phyloP scores from a whole-genome alignment of 495 filamentous ascomycete species.

The Oleoguttula mirabilis region DNA sequence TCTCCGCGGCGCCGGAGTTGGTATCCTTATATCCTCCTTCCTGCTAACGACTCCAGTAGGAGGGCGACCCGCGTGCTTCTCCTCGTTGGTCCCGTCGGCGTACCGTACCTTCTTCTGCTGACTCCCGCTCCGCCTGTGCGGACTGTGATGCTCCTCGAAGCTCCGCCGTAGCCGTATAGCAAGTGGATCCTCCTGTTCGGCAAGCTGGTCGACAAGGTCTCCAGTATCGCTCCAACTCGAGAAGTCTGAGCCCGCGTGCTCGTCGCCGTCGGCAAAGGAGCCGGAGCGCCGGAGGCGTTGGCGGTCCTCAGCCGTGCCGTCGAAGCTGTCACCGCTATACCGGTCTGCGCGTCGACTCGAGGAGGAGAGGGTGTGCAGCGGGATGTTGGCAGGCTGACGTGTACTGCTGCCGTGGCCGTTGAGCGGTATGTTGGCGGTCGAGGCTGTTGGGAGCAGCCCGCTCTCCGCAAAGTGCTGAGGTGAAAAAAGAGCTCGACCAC shows the following conservation, averaged over 20 bases:
- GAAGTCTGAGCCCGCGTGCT: slow-evolving; percentile 58
- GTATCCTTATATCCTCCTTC: slow-evolving; percentile 73
- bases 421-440: slow-evolving; percentile 45
- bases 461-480: too few relatives aligned
- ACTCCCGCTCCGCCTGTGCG: slow-evolving; percentile 4
- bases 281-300: slow-evolving; percentile 30
- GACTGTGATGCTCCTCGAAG: not conserved
- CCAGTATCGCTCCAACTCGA: slow-evolving; percentile 86
- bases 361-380: slow-evolving; percentile 42
- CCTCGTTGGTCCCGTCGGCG: slow-evolving; percentile 22
- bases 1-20: slow-evolving; percentile 49
- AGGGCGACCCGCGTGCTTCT: slow-evolving; percentile 25
- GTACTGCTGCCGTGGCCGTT: slow-evolving; percentile 23
- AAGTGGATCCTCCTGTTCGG: slow-evolving; percentile 63
- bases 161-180: slow-evolving; percentile 18
- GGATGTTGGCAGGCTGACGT: slow-evolving; percentile 40
- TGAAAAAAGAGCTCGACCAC: too few relatives aligned
- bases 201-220: slow-evolving; percentile 82
- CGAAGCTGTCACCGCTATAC: slow-evolving; percentile 13
- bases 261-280: slow-evolving; percentile 34
- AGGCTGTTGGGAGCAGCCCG: too few relatives aligned
- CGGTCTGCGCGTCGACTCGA: slow-evolving; percentile 26
- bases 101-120: slow-evolving; percentile 44
- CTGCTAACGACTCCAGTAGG: slow-evolving; percentile 42
- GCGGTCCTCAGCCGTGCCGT: slow-evolving; percentile 33